Base-by-base conservation (phyloP, 179 eudicot genomes). In the Drosera spatulata region DNA sequence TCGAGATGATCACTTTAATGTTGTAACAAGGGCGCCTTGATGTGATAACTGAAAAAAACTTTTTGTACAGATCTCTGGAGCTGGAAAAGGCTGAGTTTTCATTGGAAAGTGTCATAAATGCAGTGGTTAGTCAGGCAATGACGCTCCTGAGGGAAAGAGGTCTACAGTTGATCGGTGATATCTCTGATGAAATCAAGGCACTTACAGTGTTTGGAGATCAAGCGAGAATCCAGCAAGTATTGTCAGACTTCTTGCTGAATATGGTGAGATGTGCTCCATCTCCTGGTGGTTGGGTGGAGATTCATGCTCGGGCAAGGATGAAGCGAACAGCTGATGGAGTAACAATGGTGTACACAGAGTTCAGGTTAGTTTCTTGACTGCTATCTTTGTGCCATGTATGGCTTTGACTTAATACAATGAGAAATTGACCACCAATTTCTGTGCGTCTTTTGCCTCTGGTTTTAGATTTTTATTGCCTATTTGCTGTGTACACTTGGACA, bases 251-350 rank as follows among this genome's bases (percentile, higher is more conserved):
- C 72, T 78, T 94, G 67, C 71, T 80, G 55, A 90, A 79, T 74
- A 90, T 94, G 99, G 87, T 81, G 64, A 90, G 75, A 15, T 79
- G 79, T 82, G 90, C 96, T 10, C 95, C 93, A 56, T 77, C 96
- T 47, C 94, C 94, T n/a, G 90, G 75, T 60, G 96, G 99, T 38
- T 94, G 99, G 99, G 96, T 94, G 5, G 96, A 90, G 77, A 80
- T 94, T 68, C 93, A 85, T 75, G 83, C 86, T 66, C 78, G 74
- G 64, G 96, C 97, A 53, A 75, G 79, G 55, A 22, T 90, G 63
- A 83, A 85, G 75, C 84, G 81, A 63, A 63, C 82, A 55, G 64
- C 77, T 55, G 83, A 66, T 59, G 95, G 81, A 58, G 60, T 55
- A 50, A 69, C 71, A 42, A 69, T 73, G 39, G 74, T 85, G 67